Base-by-base conservation (phyloP, 768 basidiomycete genomes). In the Rhizopogon rudus region DNA sequence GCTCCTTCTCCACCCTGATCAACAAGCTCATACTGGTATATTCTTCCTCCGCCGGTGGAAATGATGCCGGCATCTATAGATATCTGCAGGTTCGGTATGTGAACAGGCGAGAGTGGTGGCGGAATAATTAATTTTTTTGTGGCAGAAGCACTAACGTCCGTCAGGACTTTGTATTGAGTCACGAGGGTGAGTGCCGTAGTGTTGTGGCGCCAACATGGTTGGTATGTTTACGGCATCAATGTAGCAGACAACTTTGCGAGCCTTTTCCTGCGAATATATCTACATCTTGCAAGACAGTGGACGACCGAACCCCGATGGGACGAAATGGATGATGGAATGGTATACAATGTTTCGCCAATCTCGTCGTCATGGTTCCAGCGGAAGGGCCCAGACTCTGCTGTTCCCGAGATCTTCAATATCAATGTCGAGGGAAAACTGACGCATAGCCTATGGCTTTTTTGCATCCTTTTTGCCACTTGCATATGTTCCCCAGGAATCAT, bases 381-480 rank as follows among this genome's bases (percentile, higher is more conserved):
- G 33, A 20, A 37, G 10, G 14, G 37, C 22, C 20, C 14, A 37
- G 35, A 37, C 22, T 22, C 46, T 37, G 35, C 16, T 16, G 20
- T 49, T 49, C 35, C 33, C 14, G 48, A 49, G 22, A 35, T 22
- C 56, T 65, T 83, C 43, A 68, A 64, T 52, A 59, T 82, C 51
- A 76, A 83, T 60, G 70, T 71, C 14, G 83, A 84, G 60, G 82
- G 81, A 2, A 76, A 69, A 58, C 61, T 82, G 42, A 81, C 81
- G 1, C 73, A 75, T 57, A 67, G 68, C 35, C 69, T 85, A 5
- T 84, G 83, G 83, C 54, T 77, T 9, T 63, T 75, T 48, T 73
- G 75, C 59, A 61, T 71, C 39, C 61, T 79, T 17, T 53, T 63
- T 51, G 66, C 64, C 31, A 12, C 25, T n/a, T 49, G 33, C 45